A percentile compares a stretch with the other conserved stretches of the same genome.
phyloP scores from a whole-genome alignment of 495 filamentous ascomycete species.

The Lentithecium fluviatile region DNA sequence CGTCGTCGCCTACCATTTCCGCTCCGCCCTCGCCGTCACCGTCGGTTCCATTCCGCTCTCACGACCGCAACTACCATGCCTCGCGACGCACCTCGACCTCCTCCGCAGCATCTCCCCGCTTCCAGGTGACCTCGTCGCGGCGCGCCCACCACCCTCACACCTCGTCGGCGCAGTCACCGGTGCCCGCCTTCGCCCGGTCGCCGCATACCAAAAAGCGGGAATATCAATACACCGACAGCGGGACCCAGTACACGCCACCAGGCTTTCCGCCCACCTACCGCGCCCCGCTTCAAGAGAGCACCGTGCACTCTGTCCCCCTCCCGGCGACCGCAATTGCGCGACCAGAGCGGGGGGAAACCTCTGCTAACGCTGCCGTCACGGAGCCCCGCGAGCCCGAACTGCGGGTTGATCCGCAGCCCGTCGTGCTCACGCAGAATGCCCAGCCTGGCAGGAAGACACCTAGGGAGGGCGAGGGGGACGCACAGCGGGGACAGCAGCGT shows the following conservation, averaged over 20 bases:
- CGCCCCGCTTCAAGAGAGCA: not conserved
- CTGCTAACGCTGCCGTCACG: conserved; percentile 28
- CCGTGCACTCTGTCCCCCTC: conserved; percentile 5
- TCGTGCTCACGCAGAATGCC: not conserved
- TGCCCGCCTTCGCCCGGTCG: conserved; percentile 20
- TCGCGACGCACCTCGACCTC: conserved; percentile 22
- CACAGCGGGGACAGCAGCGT: conserved; percentile 3
- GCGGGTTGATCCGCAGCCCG: conserved; percentile 31
- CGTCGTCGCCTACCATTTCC: conserved; percentile 32
- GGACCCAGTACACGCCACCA: conserved; percentile 44
- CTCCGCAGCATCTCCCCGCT: conserved; percentile 18
- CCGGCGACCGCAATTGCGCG: not conserved
- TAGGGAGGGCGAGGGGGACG: not conserved
- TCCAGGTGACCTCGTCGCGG: conserved; percentile 22
- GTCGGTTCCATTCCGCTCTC: conserved; percentile 29
- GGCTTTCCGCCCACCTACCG: conserved; percentile 40
- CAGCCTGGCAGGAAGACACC: not conserved
- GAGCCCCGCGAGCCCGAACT: conserved; percentile 33
- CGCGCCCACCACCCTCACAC: not conserved
- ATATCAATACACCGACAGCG: conserved; percentile 37
- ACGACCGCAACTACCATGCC: conserved; percentile 30
- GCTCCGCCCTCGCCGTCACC: conserved; percentile 36
- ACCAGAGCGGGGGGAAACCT: conserved; percentile 33
- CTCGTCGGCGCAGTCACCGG: conserved; percentile 9
- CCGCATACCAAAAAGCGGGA: conserved; percentile 29